Conservation (phyloP, 352 stramenopile genomes). For the Phytophthora palmivora region DNA sequence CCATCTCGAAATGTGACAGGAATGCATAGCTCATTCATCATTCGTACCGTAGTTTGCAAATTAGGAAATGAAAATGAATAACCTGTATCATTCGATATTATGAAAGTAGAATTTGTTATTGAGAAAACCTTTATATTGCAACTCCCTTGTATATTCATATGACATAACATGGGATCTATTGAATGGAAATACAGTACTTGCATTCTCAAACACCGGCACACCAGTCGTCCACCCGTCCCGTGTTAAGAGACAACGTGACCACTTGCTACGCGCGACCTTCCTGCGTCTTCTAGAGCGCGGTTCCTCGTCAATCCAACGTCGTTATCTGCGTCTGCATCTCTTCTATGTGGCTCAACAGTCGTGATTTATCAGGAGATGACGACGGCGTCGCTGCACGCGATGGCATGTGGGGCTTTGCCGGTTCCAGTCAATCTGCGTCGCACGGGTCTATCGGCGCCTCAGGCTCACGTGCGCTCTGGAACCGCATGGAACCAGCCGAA, state of each 20-base stretch:
- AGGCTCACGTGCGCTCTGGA: conserved; percentile 62
- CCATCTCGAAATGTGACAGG: neutral
- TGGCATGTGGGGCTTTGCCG: conserved; percentile 38
- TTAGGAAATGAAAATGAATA: too few relatives aligned
- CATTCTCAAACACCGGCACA: conserved; percentile 21
- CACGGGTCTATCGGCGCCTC: conserved; percentile 55
- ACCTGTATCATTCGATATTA: too few relatives aligned
- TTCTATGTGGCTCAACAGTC: conserved; percentile 48
- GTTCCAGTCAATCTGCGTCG: conserved; percentile 10
- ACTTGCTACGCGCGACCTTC: conserved; percentile 1
- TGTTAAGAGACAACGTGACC: neutral
- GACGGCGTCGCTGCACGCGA: conserved; percentile 25
- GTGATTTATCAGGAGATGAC: conserved; percentile 33
- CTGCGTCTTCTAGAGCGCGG: neutral
- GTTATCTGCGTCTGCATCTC: conserved; percentile 13
- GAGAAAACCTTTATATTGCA: too few relatives aligned
- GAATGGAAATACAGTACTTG: too few relatives aligned
- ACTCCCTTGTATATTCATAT: too few relatives aligned
- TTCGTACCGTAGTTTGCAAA: too few relatives aligned
- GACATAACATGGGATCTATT: too few relatives aligned
- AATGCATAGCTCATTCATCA: neutral
- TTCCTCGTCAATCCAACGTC: neutral
- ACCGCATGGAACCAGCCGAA: conserved; percentile 65
- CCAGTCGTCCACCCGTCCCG: conserved; percentile 3
- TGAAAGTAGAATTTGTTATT: too few relatives aligned